These are phyloP conservation scores for Straminergon stramineum DNA, from an alignment of 225 moss, liverwort and hornwort genomes.

Conservation along the genomic window DNA sequence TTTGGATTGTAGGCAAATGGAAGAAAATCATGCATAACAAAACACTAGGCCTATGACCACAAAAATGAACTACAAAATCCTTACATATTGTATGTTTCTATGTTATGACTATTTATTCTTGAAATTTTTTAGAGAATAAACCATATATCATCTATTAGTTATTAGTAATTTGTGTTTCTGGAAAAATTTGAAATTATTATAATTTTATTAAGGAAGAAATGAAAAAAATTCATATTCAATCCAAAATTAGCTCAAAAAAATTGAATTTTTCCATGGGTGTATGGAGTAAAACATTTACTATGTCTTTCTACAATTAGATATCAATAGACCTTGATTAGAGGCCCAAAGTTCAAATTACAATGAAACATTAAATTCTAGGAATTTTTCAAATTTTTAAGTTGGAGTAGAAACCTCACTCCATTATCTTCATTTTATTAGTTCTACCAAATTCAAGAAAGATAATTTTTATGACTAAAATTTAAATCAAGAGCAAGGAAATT, in stretches of 20 bases:
- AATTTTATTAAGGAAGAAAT: neutral
- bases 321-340: neutral
- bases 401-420: neutral
- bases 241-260: neutral
- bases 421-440: neutral
- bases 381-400: neutral
- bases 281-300: neutral
- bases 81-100: neutral
- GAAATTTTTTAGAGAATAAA: neutral
- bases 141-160: neutral
- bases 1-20: neutral
- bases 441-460: neutral
- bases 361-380: neutral
- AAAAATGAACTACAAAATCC: neutral
- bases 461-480: neutral
- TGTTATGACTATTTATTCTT: neutral
- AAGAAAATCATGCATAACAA: neutral
- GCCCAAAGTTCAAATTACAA: too few relatives aligned
- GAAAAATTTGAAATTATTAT: neutral
- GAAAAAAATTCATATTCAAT: neutral
- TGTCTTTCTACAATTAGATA: neutral
- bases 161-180: rapidly evolving
- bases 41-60: neutral
- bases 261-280: neutral
- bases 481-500: neutral